A percentile compares a stretch with the other conserved stretches of the same genome.
Evolutionary conservation across 768 basidiomycete genomes (phyloP).

Genomic region (Macrocybe gigantea): DNA sequence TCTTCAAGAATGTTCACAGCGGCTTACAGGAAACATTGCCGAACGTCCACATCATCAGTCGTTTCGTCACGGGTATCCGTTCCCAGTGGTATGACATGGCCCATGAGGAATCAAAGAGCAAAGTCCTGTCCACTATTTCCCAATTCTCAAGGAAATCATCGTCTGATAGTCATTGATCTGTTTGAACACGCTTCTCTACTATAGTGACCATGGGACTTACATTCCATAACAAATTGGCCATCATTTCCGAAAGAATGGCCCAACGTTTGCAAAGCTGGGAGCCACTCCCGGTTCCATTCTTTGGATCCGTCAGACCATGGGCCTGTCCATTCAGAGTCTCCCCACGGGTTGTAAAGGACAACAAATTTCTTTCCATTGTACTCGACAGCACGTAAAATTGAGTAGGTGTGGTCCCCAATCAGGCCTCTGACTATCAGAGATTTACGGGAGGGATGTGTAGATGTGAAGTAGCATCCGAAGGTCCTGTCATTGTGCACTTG

Average conservation of each 20-base stretch:
- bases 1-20: neutral
- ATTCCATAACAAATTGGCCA: slow-evolving; percentile 55
- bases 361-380: slow-evolving; percentile 44
- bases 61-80: slow-evolving; percentile 20
- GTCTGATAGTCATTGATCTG: slow-evolving; percentile 12
- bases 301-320: slow-evolving; percentile 52
- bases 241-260: slow-evolving; percentile 45
- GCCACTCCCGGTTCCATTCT: slow-evolving; percentile 47
- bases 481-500: slow-evolving; percentile 42
- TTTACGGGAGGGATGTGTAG: slow-evolving; percentile 18
- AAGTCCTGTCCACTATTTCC: slow-evolving; percentile 30
- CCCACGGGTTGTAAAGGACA: slow-evolving; percentile 51
- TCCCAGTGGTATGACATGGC: slow-evolving; percentile 36
- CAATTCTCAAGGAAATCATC: slow-evolving; percentile 32
- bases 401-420: slow-evolving; percentile 39
- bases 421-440: slow-evolving; percentile 30
- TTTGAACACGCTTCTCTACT: slow-evolving; percentile 16
- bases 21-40: slow-evolving; percentile 36
- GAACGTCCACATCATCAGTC: slow-evolving; percentile 27
- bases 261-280: slow-evolving; percentile 32
- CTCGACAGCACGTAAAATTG: slow-evolving; percentile 44
- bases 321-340: slow-evolving; percentile 42
- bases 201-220: slow-evolving; percentile 14
- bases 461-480: slow-evolving; percentile 40
- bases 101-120: slow-evolving; percentile 35